Evolutionary conservation across 140 eudicot genomes (phyloP).

Genomic region (Oenanthe javanica): DNA sequence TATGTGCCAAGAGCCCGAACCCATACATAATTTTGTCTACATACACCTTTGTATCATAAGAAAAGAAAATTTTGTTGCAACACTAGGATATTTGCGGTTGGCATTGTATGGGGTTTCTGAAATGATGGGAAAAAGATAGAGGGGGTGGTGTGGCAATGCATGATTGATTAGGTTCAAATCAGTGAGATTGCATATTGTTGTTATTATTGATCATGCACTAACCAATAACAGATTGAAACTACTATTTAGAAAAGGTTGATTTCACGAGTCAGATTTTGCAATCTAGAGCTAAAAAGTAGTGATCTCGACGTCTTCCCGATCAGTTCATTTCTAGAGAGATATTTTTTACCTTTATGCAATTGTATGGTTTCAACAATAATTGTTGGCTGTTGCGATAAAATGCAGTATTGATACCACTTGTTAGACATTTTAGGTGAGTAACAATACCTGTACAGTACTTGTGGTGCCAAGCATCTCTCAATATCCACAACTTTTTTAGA

Average conservation of each 20-base stretch:
- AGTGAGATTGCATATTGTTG: not conserved
- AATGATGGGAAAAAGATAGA: not conserved
- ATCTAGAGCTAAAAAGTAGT: not conserved
- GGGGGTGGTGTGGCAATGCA: slow-evolving; percentile 5
- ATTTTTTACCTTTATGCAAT: not conserved
- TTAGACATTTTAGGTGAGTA: not conserved
- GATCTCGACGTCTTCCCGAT: slow-evolving; percentile 21
- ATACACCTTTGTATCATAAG: not conserved
- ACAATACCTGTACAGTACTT: not conserved
- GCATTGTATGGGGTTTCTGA: not conserved
- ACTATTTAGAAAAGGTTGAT: not conserved
- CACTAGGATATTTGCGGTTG: slow-evolving; percentile 1
- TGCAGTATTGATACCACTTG: not conserved
- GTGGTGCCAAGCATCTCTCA: not conserved
- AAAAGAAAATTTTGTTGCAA: not conserved
- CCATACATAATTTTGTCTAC: not conserved
- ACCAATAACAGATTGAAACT: not conserved
- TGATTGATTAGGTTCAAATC: not conserved
- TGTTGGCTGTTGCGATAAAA: not conserved
- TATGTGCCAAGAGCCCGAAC: not conserved
- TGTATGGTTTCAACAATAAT: not conserved
- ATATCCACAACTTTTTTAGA: not conserved
- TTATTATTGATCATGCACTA: not conserved
- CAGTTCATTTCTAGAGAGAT: not conserved
- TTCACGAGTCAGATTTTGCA: not conserved